Conservation (phyloP, 306 rosid genomes). For the Lupinus albus region DNA sequence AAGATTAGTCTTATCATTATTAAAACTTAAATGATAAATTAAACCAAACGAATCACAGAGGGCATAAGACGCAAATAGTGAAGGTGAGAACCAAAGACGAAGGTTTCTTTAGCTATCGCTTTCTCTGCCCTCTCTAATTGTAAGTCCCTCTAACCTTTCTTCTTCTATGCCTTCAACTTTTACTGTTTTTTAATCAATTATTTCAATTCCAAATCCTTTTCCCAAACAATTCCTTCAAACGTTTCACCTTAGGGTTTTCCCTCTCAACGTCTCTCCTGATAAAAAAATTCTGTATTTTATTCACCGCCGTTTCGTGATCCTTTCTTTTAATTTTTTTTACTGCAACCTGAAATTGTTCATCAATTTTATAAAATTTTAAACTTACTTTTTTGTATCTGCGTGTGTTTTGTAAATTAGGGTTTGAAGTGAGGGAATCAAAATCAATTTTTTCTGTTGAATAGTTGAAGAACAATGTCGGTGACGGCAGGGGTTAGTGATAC, state of each 20-base stretch:
- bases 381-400: neutral
- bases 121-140: neutral
- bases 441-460: neutral
- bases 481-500: conserved; percentile 98
- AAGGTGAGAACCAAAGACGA: too few species aligned
- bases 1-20: too few species aligned
- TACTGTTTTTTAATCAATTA: conserved; percentile 11
- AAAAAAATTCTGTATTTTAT: neutral
- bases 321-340: too few species aligned
- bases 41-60: too few species aligned
- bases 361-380: neutral
- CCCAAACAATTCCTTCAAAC: neutral
- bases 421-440: conserved; percentile 19
- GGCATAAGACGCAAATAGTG: too few species aligned
- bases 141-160: neutral
- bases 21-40: too few species aligned
- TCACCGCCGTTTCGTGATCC: neutral
- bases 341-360: neutral
- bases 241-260: neutral
- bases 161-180: neutral
- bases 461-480: conserved; percentile 70
- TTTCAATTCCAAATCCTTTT: conserved; percentile 1
- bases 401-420: conserved; percentile 34
- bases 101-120: too few species aligned
- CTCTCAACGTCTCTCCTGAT: neutral